A percentile compares a stretch with the other conserved stretches of the same genome.
phyloP scores from a whole-genome alignment of 2,329 filamentous ascomycete species.

The Pseudocercospora fijiensis region DNA sequence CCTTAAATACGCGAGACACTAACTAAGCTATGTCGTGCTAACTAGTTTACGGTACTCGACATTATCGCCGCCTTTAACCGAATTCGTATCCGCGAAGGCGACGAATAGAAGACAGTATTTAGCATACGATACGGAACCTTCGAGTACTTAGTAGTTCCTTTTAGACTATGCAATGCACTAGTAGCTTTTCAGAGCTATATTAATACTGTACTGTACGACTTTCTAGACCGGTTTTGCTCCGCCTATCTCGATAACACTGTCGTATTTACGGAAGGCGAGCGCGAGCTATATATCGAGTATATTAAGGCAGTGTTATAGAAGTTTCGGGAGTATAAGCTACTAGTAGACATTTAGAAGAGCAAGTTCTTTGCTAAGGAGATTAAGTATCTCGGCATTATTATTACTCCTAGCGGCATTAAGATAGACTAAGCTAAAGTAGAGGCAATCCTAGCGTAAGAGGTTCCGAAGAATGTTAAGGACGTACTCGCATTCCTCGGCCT shows the following conservation, averaged over 20 bases:
- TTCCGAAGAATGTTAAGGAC: not conserved
- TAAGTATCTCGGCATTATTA: not conserved
- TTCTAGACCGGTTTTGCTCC: not conserved
- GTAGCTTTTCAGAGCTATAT: not conserved
- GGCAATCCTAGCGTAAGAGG: not conserved
- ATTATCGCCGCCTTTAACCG: not conserved
- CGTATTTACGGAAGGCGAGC: not conserved
- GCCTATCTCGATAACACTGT: not conserved
- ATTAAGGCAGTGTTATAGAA: not conserved
- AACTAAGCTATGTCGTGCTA: too few relatives aligned
- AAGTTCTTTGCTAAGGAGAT: not conserved
- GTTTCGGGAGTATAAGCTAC: not conserved
- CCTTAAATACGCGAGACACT: not conserved
- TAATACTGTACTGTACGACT: not conserved
- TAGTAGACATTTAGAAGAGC: not conserved
- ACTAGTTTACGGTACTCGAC: not conserved
- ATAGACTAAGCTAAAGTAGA: not conserved
- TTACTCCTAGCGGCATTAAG: not conserved
- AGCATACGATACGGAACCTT: not conserved
- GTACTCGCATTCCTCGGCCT: constrained; percentile 1
- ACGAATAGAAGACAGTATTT: not conserved
- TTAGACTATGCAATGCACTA: not conserved
- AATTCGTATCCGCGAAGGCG: not conserved
- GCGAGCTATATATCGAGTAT: not conserved
- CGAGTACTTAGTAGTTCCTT: not conserved